A percentile compares a stretch with the other conserved stretches of the same genome.
Conservation (phyloP, 768 basidiomycete species). For the Naganishia randhawae region DNA sequence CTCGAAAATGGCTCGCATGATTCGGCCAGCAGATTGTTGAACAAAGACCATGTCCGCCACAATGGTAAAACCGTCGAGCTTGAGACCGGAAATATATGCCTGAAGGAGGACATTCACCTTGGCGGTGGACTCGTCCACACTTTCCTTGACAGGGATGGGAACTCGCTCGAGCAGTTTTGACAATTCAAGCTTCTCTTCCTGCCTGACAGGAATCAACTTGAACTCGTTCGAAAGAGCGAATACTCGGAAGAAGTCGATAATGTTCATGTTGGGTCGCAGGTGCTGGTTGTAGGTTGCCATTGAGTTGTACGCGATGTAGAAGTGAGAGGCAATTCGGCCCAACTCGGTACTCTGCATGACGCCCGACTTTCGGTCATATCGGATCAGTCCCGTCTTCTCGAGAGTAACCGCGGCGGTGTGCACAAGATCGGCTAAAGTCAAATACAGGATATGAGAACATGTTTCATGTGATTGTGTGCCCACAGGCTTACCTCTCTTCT, state of each 20-base stretch:
- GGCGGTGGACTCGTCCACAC: conserved; percentile 89
- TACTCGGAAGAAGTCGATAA: conserved; percentile 86
- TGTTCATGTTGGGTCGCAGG: conserved; percentile 77
- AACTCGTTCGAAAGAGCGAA: conserved; percentile 96
- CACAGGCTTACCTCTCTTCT: conserved; percentile 67
- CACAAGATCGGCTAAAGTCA: conserved; percentile 63
- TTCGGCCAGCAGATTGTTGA: conserved; percentile 93
- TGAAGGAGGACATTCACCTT: conserved; percentile 97
- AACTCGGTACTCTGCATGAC: conserved; percentile 89
- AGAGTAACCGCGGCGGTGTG: conserved; percentile 89
- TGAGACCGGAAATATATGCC: conserved; percentile 88
- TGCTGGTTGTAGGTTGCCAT: conserved; percentile 98
- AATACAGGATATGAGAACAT: not conserved
- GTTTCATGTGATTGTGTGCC: not conserved
- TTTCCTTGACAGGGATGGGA: conserved; percentile 94
- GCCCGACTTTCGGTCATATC: conserved; percentile 84
- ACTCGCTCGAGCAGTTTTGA: conserved; percentile 86
- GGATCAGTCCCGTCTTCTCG: conserved; percentile 89
- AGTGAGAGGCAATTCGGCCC: conserved; percentile 89
- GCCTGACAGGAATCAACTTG: conserved; percentile 69
- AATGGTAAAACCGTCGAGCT: conserved; percentile 71
- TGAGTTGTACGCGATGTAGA: conserved; percentile 89
- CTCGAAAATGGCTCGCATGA: conserved; percentile 93
- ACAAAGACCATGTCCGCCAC: conserved; percentile 72
- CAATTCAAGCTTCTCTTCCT: conserved; percentile 78